A percentile compares a stretch with the other conserved stretches of the same genome.
These are phyloP conservation scores for Ceratobasidium sp. DNA, from an alignment of 1,284 basidiomycete genomes.

Conservation along the genomic window DNA sequence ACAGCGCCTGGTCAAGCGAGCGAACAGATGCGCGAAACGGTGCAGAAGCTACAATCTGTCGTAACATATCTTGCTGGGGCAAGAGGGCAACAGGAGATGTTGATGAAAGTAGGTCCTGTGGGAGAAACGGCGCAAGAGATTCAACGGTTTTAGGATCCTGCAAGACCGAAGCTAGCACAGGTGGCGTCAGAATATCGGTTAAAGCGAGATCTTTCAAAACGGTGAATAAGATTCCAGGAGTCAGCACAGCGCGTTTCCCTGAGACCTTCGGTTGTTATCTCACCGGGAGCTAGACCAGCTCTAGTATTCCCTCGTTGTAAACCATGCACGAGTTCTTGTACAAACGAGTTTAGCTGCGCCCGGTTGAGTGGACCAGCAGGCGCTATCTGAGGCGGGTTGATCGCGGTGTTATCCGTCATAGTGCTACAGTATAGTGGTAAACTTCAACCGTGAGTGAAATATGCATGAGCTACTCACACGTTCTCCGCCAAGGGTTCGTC, in stretches of 20 bases:
- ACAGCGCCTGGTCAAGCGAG: conserved; percentile 75
- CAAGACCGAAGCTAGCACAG: conserved; percentile 71
- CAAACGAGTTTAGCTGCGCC: conserved; percentile 23
- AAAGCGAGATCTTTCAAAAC: conserved; percentile 63
- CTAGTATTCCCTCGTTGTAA: conserved; percentile 5
- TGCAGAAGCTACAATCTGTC: conserved; percentile 61
- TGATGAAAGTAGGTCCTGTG: conserved; percentile 69
- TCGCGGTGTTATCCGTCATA: neutral
- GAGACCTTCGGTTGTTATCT: neutral
- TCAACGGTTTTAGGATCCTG: conserved; percentile 63
- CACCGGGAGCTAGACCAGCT: conserved; percentile 28
- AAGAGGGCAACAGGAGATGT: conserved; percentile 57
- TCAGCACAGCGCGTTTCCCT: neutral
- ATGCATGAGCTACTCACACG: conserved; percentile 1
- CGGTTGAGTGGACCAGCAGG: conserved; percentile 33
- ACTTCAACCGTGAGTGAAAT: neutral
- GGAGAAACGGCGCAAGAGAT: conserved; percentile 76
- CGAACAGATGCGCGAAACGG: conserved; percentile 68
- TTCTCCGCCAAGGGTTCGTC: neutral
- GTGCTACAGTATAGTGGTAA: conserved; percentile 7
- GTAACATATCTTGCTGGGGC: conserved; percentile 58
- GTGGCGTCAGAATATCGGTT: conserved; percentile 74
- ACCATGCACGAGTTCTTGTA: conserved; percentile 29
- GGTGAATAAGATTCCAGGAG: neutral
- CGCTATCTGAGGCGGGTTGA: neutral